These are phyloP conservation scores for Penicillium paneum DNA, from an alignment of 2,329 filamentous ascomycete genomes.

Conservation along the genomic window DNA sequence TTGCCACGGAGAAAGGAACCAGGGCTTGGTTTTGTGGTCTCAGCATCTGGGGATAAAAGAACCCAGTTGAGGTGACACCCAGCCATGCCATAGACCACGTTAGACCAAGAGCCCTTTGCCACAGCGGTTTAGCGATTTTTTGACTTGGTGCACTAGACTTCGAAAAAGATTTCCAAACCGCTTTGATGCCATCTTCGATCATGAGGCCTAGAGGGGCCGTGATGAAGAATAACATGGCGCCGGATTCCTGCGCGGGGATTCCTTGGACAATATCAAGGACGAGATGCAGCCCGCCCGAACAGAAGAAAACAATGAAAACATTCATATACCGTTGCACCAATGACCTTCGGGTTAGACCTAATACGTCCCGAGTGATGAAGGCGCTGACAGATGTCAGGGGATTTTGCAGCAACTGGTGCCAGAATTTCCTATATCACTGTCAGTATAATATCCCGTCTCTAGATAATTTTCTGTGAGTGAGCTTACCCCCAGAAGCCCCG, in stretches of 20 bases:
- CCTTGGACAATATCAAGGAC: conserved; percentile 14
- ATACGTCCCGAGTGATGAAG: conserved; percentile 14
- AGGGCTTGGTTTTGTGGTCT: conserved; percentile 5
- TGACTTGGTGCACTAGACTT: background rate
- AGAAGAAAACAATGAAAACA: conserved; percentile 25
- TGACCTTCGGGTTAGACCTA: conserved; percentile 17
- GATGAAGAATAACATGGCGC: conserved; percentile 25
- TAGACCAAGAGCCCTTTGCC: conserved; percentile 7
- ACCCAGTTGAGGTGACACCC: conserved; percentile 6
- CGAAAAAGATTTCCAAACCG: conserved; percentile 8
- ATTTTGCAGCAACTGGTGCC: conserved; percentile 28
- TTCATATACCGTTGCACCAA: conserved; percentile 25
- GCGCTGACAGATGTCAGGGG: conserved; percentile 18
- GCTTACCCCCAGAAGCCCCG: conserved; percentile 25
- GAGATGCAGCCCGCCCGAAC: conserved; percentile 27
- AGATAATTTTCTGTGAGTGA: background rate
- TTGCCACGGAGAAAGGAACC: conserved; percentile 3
- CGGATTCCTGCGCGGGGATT: conserved; percentile 15
- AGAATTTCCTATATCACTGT: conserved; percentile 19
- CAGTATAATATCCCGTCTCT: background rate
- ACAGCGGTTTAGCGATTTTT: background rate
- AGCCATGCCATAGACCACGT: conserved; percentile 9
- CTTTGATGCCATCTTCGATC: conserved; percentile 28
- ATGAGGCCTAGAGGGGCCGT: conserved; percentile 25
- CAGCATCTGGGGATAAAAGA: conserved; percentile 2